Percentiles rank a stretch among this genome's conserved stretches.
phyloP scores from a whole-genome alignment of 1,284 basidiomycete genomes.

The Sporisorium iseilematis-ciliati region DNA sequence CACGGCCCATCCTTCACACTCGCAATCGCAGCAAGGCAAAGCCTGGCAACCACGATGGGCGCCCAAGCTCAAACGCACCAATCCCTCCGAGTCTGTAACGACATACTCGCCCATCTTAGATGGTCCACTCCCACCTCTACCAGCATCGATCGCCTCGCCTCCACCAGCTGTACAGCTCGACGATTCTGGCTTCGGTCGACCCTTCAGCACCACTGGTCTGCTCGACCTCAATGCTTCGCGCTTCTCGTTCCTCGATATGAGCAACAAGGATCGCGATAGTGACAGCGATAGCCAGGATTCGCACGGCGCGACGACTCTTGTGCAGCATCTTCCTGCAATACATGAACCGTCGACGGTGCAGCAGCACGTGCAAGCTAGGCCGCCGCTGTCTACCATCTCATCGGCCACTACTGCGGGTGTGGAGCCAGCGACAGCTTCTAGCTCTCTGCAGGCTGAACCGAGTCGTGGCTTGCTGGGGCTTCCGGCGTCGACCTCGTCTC shows the following conservation, averaged over 20 bases:
- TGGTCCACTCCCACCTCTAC: conserved; percentile 14
- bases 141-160: conserved; percentile 20
- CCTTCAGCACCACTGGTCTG: conserved; percentile 36
- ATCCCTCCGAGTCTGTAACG: conserved; percentile 26
- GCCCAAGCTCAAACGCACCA: conserved; percentile 33
- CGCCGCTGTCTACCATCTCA: conserved; percentile 4
- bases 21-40: conserved; percentile 9
- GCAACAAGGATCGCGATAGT: conserved; percentile 28
- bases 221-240: conserved; percentile 36
- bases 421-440: conserved; percentile 5
- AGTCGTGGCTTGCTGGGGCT: conserved; percentile 13
- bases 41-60: conserved; percentile 47
- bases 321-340: conserved; percentile 4
- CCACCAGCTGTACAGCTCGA: conserved; percentile 41
- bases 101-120: conserved; percentile 27
- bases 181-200: conserved; percentile 32
- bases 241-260: conserved; percentile 45
- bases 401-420: not conserved
- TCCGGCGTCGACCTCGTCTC: not conserved
- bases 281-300: conserved; percentile 16
- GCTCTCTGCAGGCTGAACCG: not conserved
- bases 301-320: not conserved
- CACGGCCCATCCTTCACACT: not conserved
- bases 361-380: not conserved
- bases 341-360: conserved; percentile 1